Evolutionary conservation across 371 early-diverging fungal genomes (phyloP), one percentile per base, ranked within the genome.

Genomic region (Actinomucor elegans): DNA sequence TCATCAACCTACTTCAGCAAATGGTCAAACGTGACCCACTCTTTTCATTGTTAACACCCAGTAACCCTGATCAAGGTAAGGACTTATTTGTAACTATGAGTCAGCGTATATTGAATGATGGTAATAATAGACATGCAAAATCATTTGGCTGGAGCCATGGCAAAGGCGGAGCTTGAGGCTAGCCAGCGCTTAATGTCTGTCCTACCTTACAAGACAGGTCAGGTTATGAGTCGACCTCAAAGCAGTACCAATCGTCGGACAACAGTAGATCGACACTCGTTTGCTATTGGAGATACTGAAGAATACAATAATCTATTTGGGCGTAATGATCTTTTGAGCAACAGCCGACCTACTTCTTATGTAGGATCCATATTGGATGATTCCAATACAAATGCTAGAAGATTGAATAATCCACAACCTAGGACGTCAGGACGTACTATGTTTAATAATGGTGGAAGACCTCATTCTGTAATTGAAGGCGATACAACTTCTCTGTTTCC

Each of bases 1-100:
- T 94, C 57, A 86, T 92, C 42, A 91, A 91, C 7, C 85, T 94
- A 1, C 67, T 96, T 48, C 91, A 91, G 72, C 91, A 92, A 67
- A 88, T 94, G 91, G 87, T 88, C 31, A 84, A 88, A 66, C 80
- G 82, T 52, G 93, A 90, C 49, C 83, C 82, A 11, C 64, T 83
- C 15, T 75, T 69, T 29, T 79, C 84, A n/a, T 62, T 80, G 12
- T 47, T 87, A 48, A 77, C 85, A 21, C 85, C 87, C 21, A 78
- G 73, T 31, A 75, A 85, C 36, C 69, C 78, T 26, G 83, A 87
- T 11, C 81, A 83, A 75, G 79, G 85, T 84, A 73, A 29, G 15
- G 11, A 21, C 20, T 12, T n/a, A 15, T 29, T 24, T 36, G 8
- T 28, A 41, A 2, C 11, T 50, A 40, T 21, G 11, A n/a, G 37